These are phyloP conservation scores for Bruguiera parviflora DNA, from an alignment of 345 rosid species.

Conservation along the genomic window DNA sequence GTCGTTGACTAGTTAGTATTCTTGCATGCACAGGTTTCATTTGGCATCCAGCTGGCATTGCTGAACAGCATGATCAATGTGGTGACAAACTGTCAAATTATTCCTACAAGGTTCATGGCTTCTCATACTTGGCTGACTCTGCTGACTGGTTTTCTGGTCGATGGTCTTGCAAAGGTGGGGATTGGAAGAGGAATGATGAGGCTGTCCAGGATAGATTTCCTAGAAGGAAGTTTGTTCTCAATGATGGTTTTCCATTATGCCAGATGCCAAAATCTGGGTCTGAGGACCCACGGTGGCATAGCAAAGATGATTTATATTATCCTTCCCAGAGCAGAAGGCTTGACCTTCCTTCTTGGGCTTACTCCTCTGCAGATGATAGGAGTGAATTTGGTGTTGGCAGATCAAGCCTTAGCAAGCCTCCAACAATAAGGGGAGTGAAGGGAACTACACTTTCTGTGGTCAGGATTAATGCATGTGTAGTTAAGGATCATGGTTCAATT, in stretches of 20 bases:
- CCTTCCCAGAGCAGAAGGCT: slow-evolving; percentile 76
- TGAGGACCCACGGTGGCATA: slow-evolving; percentile 92
- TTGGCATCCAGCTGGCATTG: slow-evolving; percentile 36
- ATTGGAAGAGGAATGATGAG: slow-evolving; percentile 94
- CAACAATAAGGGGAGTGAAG: slow-evolving; percentile 57
- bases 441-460: slow-evolving; percentile 78
- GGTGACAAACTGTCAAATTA: slow-evolving; percentile 34
- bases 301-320: slow-evolving; percentile 75
- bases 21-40: slow-evolving; percentile 41
- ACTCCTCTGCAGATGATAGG: slow-evolving; percentile 69
- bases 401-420: slow-evolving; percentile 43
- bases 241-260: slow-evolving; percentile 95
- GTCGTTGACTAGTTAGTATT: slow-evolving; percentile 7
- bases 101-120: slow-evolving; percentile 36
- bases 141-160: slow-evolving; percentile 70
- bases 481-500: slow-evolving; percentile 79
- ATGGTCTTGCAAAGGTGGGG: slow-evolving; percentile 98
- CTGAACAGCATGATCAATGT: slow-evolving; percentile 30
- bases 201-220: slow-evolving; percentile 51
- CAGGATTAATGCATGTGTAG: slow-evolving; percentile 94
- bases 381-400: slow-evolving; percentile 42
- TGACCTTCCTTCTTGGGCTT: slow-evolving; percentile 95
- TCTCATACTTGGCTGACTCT: slow-evolving; percentile 37
- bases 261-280: slow-evolving; percentile 82
- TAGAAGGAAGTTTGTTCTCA: slow-evolving; percentile 73